Percentiles rank a stretch among this genome's conserved stretches.
Conservation (phyloP, 202 grass and related monocot species). For the Eragrostis tef region DNA sequence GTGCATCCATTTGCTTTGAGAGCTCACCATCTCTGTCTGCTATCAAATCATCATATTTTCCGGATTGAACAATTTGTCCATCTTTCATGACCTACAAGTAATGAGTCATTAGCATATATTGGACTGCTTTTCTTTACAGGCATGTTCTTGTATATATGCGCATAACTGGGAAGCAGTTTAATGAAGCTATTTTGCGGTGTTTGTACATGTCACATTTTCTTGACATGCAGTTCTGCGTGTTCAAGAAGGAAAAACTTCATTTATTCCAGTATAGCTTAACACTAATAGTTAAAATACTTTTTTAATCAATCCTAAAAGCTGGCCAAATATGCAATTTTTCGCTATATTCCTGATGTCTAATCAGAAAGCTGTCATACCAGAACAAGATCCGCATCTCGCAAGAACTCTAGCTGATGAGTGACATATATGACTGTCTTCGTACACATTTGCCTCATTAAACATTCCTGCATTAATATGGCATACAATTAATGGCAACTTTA, state of each 20-base stretch:
- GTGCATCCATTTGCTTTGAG: constrained; percentile 65
- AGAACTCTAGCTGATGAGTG: constrained; percentile 93
- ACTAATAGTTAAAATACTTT: background rate
- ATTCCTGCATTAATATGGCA: constrained; percentile 66
- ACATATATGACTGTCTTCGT: constrained; percentile 85
- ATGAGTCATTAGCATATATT: constrained; percentile 18
- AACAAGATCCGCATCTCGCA: constrained; percentile 75
- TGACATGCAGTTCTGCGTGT: background rate
- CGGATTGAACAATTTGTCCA: constrained; percentile 80
- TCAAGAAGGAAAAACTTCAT: too few species aligned
- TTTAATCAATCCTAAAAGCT: constrained; percentile 9
- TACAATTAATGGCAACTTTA: background rate
- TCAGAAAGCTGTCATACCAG: constrained; percentile 57
- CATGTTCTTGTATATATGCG: constrained; percentile 4
- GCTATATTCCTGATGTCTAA: background rate
- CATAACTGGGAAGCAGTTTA: background rate
- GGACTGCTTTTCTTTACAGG: background rate
- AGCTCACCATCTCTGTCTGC: constrained; percentile 60
- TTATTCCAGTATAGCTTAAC: too few species aligned
- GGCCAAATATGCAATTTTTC: background rate
- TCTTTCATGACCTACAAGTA: constrained; percentile 78
- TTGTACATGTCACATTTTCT: background rate
- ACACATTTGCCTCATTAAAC: constrained; percentile 68
- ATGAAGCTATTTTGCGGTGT: background rate
- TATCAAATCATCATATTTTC: constrained; percentile 83